Base-by-base conservation (phyloP, 2,329 filamentous ascomycete species). In the Colletotrichum lindemuthianum region DNA sequence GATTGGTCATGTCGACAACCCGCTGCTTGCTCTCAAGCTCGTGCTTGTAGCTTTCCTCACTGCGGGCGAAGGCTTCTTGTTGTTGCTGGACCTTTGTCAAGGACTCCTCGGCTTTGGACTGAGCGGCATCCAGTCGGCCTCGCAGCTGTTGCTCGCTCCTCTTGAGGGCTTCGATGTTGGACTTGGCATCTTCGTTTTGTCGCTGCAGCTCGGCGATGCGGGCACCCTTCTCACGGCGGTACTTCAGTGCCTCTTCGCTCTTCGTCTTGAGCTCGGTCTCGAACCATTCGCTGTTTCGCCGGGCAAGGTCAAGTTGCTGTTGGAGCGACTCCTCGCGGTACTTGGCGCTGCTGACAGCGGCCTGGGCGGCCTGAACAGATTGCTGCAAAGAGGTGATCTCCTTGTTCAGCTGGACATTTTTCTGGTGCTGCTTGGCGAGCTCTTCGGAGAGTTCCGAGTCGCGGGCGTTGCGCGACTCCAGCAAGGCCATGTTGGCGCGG, bases 191-290 rank as follows among this genome's bases (percentile, higher is more conserved):
- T 70, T 98, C 95, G 70, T 95, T 92, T 66, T 91, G 88, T 57
- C 93, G 91, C 77, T 97, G 92, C 34, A 99, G 86, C 72, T 96
- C 92, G 8, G 93, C 87, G 70, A 98, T 92, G 43, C 92, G 91
- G 2, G 93, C 90, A 67, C 92, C 92, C 83, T 97, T 98, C 75
- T 99, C 96, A 74, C 97, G 98, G 68, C 96, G 89, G 77, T 92
- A 95, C 73, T 94, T 97, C 69, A 95, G 86, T 51, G 93, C 89
- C 74, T 99, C 96, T 8, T 90, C 87, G 67, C 87, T 90, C 79
- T 97, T 97, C 0, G 92, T 94, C 81, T 97, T 95, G 24, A 98
- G 85, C 76, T 99, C 96, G 45, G 85, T 89, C 73, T 97, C 93
- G 60, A 96, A 90, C 92, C 93, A 99, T 71, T 98, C 95, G 69